Conservation (phyloP, 305 asterid genomes). For the Fraxinus ornus region DNA sequence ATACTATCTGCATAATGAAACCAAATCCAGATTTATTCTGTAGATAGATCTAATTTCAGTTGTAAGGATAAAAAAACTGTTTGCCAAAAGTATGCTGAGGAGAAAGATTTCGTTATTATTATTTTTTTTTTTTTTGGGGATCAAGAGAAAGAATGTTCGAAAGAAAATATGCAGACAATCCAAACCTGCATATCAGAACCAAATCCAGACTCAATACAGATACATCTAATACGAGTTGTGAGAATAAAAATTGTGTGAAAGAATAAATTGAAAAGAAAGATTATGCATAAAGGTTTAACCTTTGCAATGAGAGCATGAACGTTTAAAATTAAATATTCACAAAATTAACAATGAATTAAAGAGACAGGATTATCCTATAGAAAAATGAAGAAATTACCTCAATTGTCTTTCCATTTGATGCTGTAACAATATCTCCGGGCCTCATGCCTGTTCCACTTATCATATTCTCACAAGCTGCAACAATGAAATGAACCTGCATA, state of each 20-base stretch:
- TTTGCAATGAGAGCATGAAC: background rate
- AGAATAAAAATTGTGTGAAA: background rate
- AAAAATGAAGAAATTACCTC: constrained; percentile 50
- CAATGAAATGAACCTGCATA: constrained; percentile 77
- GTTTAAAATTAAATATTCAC: background rate
- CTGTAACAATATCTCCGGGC: constrained; percentile 81
- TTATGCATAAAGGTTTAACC: background rate
- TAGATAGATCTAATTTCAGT: background rate
- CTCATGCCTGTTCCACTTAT: constrained; percentile 94
- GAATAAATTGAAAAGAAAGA: background rate
- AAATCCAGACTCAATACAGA: background rate
- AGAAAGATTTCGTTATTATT: background rate
- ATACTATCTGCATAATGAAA: background rate
- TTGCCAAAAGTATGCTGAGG: background rate
- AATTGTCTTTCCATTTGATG: constrained; percentile 89
- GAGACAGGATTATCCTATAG: background rate
- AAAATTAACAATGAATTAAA: constrained; percentile 2
- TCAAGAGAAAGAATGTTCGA: background rate
- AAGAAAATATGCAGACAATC: background rate
- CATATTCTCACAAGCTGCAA: constrained; percentile 97
- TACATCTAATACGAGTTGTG: background rate
- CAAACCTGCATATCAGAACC: background rate
- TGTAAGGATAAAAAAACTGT: background rate
- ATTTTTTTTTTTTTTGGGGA: background rate
- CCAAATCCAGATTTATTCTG: background rate